Evolutionary conservation across 1,139 yeast genomes (phyloP).

Genomic region (Blastobotrys proliferans): DNA sequence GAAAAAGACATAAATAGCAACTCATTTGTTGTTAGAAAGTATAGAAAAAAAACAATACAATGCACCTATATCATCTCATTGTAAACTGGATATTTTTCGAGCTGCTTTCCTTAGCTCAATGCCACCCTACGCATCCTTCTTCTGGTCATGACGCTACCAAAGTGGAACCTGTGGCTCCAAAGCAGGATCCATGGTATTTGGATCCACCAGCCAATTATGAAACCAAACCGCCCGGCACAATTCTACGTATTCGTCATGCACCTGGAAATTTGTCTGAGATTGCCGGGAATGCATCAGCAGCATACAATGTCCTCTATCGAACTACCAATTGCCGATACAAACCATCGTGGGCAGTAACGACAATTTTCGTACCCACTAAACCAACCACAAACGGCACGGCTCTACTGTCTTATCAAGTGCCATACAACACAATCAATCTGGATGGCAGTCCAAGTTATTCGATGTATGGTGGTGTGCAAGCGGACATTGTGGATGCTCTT

Average conservation of each 20-base stretch:
- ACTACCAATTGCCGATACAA: conserved; percentile 26
- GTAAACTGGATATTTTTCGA: too few species aligned
- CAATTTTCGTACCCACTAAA: conserved; percentile 27
- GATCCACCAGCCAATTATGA: conserved; percentile 21
- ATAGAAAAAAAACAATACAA: too few species aligned
- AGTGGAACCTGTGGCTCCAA: too few species aligned
- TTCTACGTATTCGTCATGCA: conserved; percentile 16
- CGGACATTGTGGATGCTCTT: conserved; percentile 8
- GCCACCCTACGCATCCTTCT: too few species aligned
- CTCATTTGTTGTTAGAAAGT: too few species aligned
- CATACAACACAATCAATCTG: conserved; percentile 29
- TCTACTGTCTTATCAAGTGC: conserved; percentile 29
- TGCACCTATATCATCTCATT: too few species aligned
- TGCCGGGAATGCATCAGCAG: neutral
- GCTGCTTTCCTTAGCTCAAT: too few species aligned
- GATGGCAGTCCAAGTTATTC: conserved; percentile 32
- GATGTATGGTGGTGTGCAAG: conserved; percentile 15
- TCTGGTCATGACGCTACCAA: too few species aligned
- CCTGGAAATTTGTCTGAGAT: conserved; percentile 12
- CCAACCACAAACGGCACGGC: conserved; percentile 16
- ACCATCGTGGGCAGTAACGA: conserved; percentile 29
- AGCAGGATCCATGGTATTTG: conserved; percentile 25
- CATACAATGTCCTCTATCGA: conserved; percentile 27
- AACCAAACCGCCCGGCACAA: conserved; percentile 17
- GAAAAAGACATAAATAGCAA: too few species aligned